Percentiles rank a stretch among this genome's conserved stretches.
phyloP scores from a whole-genome alignment of 495 filamentous ascomycete genomes.

The Xylaria longipes region DNA sequence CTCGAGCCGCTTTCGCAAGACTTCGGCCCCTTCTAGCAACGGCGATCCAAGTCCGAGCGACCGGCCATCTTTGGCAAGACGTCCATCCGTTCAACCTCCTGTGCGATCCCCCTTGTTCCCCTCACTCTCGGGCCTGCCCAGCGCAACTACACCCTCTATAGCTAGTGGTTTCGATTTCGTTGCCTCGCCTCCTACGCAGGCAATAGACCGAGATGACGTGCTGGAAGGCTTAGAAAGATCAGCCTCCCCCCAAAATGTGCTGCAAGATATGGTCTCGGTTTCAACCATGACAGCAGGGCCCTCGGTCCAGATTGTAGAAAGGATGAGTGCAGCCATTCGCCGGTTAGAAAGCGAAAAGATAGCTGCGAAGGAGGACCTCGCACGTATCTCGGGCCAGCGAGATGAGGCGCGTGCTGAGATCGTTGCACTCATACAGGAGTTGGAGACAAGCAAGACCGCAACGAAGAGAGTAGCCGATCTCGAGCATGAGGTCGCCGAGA shows the following conservation, averaged over 20 bases:
- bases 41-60: conserved; percentile 46
- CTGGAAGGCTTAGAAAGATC: conserved; percentile 64
- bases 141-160: conserved; percentile 34
- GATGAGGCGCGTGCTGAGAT: conserved; percentile 93
- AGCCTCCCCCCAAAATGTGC: conserved; percentile 71
- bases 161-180: conserved; percentile 37
- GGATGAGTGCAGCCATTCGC: conserved; percentile 92
- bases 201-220: conserved; percentile 72
- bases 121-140: conserved; percentile 11
- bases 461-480: conserved; percentile 66
- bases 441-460: conserved; percentile 69
- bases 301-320: conserved; percentile 93
- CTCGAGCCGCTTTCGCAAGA: conserved; percentile 51
- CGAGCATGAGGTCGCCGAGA: conserved; percentile 68
- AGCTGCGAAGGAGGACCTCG: conserved; percentile 81
- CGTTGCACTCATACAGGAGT: conserved; percentile 83
- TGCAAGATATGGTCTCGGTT: conserved; percentile 88
- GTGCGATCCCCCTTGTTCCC: conserved; percentile 42
- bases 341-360: conserved; percentile 91
- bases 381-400: conserved; percentile 77
- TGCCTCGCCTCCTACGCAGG: conserved; percentile 56
- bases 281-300: conserved; percentile 89
- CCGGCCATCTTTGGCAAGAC: conserved; percentile 38
- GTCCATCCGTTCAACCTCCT: conserved; percentile 49
- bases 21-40: conserved; percentile 52